Conservation (phyloP, 805 yeast species). For the Lipomyces yamadae region DNA sequence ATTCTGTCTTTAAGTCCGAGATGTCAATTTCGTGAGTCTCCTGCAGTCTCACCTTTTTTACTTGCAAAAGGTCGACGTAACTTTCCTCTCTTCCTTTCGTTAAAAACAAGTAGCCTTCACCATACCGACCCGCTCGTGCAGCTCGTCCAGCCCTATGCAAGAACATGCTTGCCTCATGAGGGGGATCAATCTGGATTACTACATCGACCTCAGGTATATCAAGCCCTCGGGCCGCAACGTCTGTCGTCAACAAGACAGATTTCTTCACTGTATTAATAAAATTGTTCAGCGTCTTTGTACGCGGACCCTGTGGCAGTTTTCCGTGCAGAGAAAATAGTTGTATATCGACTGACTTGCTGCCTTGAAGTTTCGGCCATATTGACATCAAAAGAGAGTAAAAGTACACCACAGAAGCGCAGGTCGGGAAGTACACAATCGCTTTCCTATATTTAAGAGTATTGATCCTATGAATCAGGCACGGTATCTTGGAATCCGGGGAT, state of each 20-base stretch:
- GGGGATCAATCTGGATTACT: constrained; percentile 94
- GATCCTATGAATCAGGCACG: constrained; percentile 60
- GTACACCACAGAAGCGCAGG: constrained; percentile 81
- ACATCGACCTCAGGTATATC: constrained; percentile 94
- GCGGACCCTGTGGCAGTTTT: constrained; percentile 76
- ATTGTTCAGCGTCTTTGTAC: constrained; percentile 69
- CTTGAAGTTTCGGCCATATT: constrained; percentile 32
- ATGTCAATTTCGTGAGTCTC: constrained; percentile 42
- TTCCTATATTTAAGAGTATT: constrained; percentile 65
- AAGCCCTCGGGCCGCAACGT: constrained; percentile 97
- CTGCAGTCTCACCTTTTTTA: constrained; percentile 63
- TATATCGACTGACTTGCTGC: constrained; percentile 42
- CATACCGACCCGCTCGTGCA: constrained; percentile 86
- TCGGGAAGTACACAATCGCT: constrained; percentile 89
- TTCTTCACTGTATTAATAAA: constrained; percentile 55
- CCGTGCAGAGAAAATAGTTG: constrained; percentile 84
- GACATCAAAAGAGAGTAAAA: constrained; percentile 58
- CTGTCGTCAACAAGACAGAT: constrained; percentile 81
- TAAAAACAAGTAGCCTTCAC: constrained; percentile 76
- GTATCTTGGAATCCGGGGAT: constrained; percentile 64
- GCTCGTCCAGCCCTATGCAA: constrained; percentile 95
- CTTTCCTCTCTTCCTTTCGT: constrained; percentile 79
- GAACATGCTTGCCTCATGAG: constrained; percentile 88
- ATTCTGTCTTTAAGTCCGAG: constrained; percentile 12
- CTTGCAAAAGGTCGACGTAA: constrained; percentile 77